Evolutionary conservation across 352 stramenopile genomes (phyloP), one percentile per base, ranked within the genome.

Genomic region (Pythium dissotocum): DNA sequence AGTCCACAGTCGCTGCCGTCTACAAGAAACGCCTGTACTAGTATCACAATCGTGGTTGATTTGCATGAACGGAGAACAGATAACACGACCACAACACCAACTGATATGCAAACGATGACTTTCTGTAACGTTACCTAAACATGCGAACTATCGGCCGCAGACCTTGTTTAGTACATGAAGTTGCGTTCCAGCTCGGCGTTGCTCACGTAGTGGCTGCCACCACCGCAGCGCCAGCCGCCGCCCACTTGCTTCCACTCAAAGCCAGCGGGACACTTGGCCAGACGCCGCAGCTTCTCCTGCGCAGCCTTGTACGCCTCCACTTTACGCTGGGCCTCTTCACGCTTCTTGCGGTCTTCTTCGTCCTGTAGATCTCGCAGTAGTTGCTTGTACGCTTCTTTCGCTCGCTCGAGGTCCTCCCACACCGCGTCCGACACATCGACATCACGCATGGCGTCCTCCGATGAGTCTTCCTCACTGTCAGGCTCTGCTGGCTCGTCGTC

Each of bases 181-280:
- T 79, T 76, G 10, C 68, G 71, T 56, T 91, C 75, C 0, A 94
- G 70, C 60, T 88, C 72, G 1, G 71, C 81, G 60, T 94, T 77
- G 46, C 81, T 90, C 5, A 94, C 86, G 36, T 77, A 90, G 66
- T 97, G 89, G 14, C 71, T 81, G 12, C 90, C 90, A 30, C 77
- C 90, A n/a, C 46, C 73, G 52, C 90, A 97, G 6, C 90, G 81
- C 89, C 88, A 97, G 6, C 88, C 88, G 10, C 58, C 57, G 4
- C 77, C 77, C 6, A 69, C 60, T 32, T 91, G 79, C 28, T 73
- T 72, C 88, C 90, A 97, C 4, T 79, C 62, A 36, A 72, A 97
- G 0, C 88, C 89, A 10, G 64, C 67, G 4, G 83, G 85, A 32
- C 90, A 97, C 24, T 78, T 77, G 58, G 77, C 79, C 16, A 97